phyloP scores from a whole-genome alignment of 1,139 yeast species.

The Blastobotrys elegans region DNA sequence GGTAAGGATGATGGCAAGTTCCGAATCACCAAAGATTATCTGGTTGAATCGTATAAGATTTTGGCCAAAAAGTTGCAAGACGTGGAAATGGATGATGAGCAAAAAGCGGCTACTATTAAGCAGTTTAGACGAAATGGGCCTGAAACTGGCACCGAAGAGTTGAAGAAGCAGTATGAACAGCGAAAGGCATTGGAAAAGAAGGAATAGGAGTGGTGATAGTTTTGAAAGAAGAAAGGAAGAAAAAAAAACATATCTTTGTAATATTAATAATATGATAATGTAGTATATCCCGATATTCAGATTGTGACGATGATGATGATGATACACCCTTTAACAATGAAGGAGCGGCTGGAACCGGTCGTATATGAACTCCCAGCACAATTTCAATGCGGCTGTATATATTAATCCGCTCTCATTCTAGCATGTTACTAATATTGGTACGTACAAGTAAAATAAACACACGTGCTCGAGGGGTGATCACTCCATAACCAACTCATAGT shows the following conservation, averaged over 20 bases:
- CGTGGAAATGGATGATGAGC: conserved; percentile 21
- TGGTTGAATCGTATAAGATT: conserved; percentile 22
- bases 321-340: no score
- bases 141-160: conserved; percentile 25
- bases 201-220: conserved; percentile 7
- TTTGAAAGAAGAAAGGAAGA: not conserved
- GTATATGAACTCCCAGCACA: no score
- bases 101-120: conserved; percentile 23
- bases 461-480: no score
- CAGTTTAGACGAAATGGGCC: conserved; percentile 30
- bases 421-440: no score
- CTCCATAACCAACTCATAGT: conserved; percentile 1
- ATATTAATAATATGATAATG: not conserved
- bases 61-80: conserved; percentile 22
- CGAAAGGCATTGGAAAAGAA: conserved; percentile 19
- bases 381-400: no score
- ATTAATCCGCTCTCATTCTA: no score
- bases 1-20: conserved; percentile 25
- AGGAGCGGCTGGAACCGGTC: no score
- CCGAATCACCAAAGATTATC: conserved; percentile 26
- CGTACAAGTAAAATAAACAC: no score
- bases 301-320: not conserved
- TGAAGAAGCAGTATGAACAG: conserved; percentile 25
- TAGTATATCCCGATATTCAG: no score
- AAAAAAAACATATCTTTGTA: not conserved